Evolutionary conservation across 768 basidiomycete genomes (phyloP), one percentile per base, ranked within the genome.

Genomic region (Leucocoprinus sp.): DNA sequence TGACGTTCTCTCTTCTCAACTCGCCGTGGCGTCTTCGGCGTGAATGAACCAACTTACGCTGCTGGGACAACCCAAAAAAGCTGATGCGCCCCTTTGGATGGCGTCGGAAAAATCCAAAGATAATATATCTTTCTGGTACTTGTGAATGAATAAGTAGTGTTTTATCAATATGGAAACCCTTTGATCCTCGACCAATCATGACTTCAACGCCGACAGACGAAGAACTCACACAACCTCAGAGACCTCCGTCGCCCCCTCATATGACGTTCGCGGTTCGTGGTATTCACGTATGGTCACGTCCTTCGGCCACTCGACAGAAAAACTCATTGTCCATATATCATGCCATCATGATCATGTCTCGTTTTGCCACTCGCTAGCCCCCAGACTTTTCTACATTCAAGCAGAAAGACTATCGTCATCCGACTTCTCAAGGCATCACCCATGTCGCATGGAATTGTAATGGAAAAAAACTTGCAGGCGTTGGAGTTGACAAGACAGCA

Each of bases 391-490:
- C 84, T 48, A 82, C 85, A 2, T 85, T 86, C 59, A 81, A 82
- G 56, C 84, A 85, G 5, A 74, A 84, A 57, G 84, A 88, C 58
- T 73, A 82, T 46, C 75, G 80, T 18, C 75, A 84, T 45, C 65
- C 78, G 3, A 80, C 75, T 38, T 60, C 75, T 14, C 80, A 84
- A 54, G 62, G 72, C 1, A 83, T 88, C 69, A 84, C 71, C 36
- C 84, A 86, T 57, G 78, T 89, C 42, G 82, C 84, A 0, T 91
- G 86, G 86, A 89, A 71, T 54, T 88, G 85, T 55, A 87, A 90
- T 55, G 87, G 87, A 14, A 81, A 80, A 66, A 82, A 82, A 47
- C 67, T 90, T 11, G 84, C 83, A 1, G 84, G 78, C n/a, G 85
- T 84, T 6, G 87, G 87, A 3, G 78, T 88, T 35, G 87, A 91